phyloP scores from a whole-genome alignment of 768 basidiomycete species.

The Collybia sordida region DNA sequence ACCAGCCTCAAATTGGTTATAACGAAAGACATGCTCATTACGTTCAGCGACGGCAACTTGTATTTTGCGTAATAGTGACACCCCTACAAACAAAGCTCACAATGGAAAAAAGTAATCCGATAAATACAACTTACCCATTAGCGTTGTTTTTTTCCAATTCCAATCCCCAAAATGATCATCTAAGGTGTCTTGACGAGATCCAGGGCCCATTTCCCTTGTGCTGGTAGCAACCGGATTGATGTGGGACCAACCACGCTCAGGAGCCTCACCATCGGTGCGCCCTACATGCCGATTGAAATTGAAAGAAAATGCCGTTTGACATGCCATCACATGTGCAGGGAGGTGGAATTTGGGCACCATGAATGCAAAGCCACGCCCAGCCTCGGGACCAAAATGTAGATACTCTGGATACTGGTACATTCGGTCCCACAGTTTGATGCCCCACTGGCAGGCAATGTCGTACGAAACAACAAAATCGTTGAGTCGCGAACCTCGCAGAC shows the following conservation, averaged over 20 bases:
- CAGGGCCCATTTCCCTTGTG: conserved; percentile 32
- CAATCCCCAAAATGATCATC: conserved; percentile 33
- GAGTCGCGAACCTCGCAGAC: neutral
- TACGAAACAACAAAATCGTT: conserved; percentile 5
- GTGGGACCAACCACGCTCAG: conserved; percentile 32
- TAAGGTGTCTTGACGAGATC: conserved; percentile 21
- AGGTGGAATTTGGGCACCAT: conserved; percentile 38
- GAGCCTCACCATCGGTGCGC: conserved; percentile 31
- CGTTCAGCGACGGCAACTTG: too few species aligned
- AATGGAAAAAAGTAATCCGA: too few species aligned
- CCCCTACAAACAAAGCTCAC: too few species aligned
- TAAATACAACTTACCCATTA: too few species aligned
- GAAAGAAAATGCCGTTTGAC: neutral
- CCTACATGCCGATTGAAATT: conserved; percentile 22
- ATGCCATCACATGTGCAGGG: conserved; percentile 21
- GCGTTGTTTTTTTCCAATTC: too few species aligned
- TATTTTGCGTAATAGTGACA: too few species aligned
- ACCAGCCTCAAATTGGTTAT: too few species aligned
- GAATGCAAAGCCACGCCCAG: conserved; percentile 5
- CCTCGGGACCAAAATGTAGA: neutral
- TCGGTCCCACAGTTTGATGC: conserved; percentile 2
- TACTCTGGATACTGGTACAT: conserved; percentile 1
- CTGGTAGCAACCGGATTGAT: conserved; percentile 25
- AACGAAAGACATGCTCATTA: too few species aligned
- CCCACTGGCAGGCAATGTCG: too few species aligned